Percentiles rank a stretch among this genome's conserved stretches.
Evolutionary conservation across 1,139 yeast genomes (phyloP).

Genomic region (Yarrowia galli): DNA sequence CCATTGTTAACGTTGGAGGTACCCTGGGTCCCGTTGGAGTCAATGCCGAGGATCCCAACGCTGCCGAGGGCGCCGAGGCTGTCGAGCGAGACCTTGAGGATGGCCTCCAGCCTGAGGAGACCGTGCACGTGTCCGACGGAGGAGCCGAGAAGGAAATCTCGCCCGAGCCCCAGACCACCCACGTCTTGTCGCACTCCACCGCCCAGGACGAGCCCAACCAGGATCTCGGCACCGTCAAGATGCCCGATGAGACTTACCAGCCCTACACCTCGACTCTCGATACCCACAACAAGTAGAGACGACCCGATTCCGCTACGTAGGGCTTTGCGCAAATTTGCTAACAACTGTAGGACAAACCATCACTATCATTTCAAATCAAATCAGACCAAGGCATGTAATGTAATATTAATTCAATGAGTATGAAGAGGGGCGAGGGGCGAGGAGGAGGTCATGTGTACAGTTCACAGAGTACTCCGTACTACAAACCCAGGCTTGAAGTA

Average conservation of each 20-base stretch:
- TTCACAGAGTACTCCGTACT: too few relatives aligned
- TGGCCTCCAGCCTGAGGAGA: slow-evolving; percentile 23
- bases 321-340: slow-evolving; percentile 13
- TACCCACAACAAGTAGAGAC: slow-evolving; percentile 13
- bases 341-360: slow-evolving; percentile 33
- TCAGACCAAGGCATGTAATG: neutral
- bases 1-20: slow-evolving; percentile 9
- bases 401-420: slow-evolving; percentile 15
- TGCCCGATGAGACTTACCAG: slow-evolving; percentile 31
- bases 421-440: too few relatives aligned
- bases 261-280: slow-evolving; percentile 28
- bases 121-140: slow-evolving; percentile 24
- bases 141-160: slow-evolving; percentile 23
- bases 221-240: slow-evolving; percentile 33
- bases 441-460: too few relatives aligned
- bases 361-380: neutral
- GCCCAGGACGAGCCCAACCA: slow-evolving; percentile 3
- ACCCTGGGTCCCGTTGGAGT: slow-evolving; percentile 7
- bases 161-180: neutral
- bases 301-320: neutral
- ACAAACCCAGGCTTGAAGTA: too few relatives aligned
- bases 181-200: neutral
- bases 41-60: neutral
- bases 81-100: slow-evolving; percentile 20
- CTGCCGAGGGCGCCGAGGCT: neutral